Conservation (phyloP, 306 rosid genomes). For the Echinosophora koreensis region DNA sequence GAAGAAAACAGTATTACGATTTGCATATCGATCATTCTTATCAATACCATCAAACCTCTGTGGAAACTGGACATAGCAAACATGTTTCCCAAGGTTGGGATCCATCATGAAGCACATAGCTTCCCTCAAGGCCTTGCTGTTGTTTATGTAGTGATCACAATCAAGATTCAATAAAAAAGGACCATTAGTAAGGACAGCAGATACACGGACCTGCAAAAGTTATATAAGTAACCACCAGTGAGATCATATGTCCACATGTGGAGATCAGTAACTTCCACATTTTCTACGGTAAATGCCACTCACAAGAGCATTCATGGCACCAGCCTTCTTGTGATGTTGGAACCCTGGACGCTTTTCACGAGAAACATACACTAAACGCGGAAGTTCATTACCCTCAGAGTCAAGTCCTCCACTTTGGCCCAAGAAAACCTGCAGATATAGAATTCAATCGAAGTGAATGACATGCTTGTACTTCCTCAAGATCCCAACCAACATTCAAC, state of each 20-base stretch:
- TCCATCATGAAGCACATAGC: slow-evolving; percentile 99
- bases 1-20: slow-evolving; percentile 94
- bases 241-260: not conserved
- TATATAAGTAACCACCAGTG: slow-evolving; percentile 6
- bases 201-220: slow-evolving; percentile 84
- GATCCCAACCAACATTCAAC: slow-evolving; percentile 7
- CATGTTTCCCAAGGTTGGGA: slow-evolving; percentile 92
- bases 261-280: slow-evolving; percentile 12
- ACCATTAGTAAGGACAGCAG: slow-evolving; percentile 98
- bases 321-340: slow-evolving; percentile 99
- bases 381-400: slow-evolving; percentile 93
- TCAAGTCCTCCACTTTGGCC: slow-evolving; percentile 98
- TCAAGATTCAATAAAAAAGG: slow-evolving; percentile 98
- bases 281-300: slow-evolving; percentile 46
- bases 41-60: slow-evolving; percentile 99
- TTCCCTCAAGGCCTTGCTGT: slow-evolving; percentile 96
- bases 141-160: slow-evolving; percentile 98
- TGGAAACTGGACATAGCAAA: slow-evolving; percentile 96
- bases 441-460: slow-evolving; percentile 26
- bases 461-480: not conserved
- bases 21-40: slow-evolving; percentile 93
- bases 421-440: slow-evolving; percentile 80
- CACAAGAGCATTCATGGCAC: slow-evolving; percentile 99
- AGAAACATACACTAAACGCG: slow-evolving; percentile 95
- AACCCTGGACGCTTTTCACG: slow-evolving; percentile 99